Evolutionary conservation across 768 basidiomycete species (phyloP).

Genomic region (Amanita molliuscula): DNA sequence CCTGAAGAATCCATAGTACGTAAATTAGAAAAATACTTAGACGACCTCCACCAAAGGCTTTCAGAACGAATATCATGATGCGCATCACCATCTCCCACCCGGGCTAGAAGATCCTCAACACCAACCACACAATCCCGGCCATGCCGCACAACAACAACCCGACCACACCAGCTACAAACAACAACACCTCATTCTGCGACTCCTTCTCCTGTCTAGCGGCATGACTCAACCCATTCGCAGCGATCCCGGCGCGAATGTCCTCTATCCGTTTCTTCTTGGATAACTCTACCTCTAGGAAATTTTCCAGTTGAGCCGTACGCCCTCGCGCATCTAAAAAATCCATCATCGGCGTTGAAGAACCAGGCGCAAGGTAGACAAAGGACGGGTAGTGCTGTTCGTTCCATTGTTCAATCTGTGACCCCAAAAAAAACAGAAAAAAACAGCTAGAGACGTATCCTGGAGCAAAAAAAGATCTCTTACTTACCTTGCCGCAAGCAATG

Average conservation of each 20-base stretch:
- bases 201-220: slow-evolving; percentile 7
- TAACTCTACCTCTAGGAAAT: slow-evolving; percentile 30
- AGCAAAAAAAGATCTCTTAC: slow-evolving; percentile 12
- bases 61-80: too few relatives aligned
- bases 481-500: slow-evolving; percentile 75
- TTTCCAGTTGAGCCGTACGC: slow-evolving; percentile 32
- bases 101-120: slow-evolving; percentile 9
- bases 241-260: slow-evolving; percentile 10
- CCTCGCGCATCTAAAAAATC: slow-evolving; percentile 49
- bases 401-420: slow-evolving; percentile 80
- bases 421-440: too few relatives aligned
- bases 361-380: slow-evolving; percentile 45
- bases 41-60: background rate
- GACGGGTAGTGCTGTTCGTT: slow-evolving; percentile 89
- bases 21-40: background rate
- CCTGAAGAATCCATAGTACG: too few relatives aligned
- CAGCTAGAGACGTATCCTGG: slow-evolving; percentile 8
- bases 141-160: slow-evolving; percentile 14
- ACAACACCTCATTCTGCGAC: slow-evolving; percentile 14
- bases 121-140: slow-evolving; percentile 13
- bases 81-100: too few relatives aligned
- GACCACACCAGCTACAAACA: slow-evolving; percentile 21
- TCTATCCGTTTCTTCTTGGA: slow-evolving; percentile 20
- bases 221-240: slow-evolving; percentile 7
- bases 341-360: slow-evolving; percentile 19